Evolutionary conservation across 345 rosid genomes (phyloP).

Genomic region (Boechera divaricarpa): DNA sequence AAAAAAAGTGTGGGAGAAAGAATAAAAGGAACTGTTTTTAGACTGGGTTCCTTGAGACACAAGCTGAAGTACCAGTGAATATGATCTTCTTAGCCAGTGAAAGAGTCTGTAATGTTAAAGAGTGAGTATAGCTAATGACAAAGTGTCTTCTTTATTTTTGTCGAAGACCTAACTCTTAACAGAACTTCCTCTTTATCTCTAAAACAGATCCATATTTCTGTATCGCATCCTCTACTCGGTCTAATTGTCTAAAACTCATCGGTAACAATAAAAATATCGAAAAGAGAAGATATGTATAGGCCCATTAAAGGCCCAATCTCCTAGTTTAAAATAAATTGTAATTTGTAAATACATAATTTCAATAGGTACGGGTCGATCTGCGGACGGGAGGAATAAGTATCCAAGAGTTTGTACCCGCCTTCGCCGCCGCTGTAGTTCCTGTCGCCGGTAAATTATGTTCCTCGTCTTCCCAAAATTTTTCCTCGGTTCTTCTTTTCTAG

Average conservation of each 20-base stretch:
- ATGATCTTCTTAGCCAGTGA: slow-evolving; percentile 17
- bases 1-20: background rate
- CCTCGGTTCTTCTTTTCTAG: background rate
- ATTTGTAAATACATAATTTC: background rate
- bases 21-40: slow-evolving; percentile 4
- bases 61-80: slow-evolving; percentile 10
- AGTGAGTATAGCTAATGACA: slow-evolving; percentile 9
- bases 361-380: slow-evolving; percentile 2
- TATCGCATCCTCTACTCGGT: background rate
- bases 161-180: background rate
- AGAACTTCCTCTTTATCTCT: background rate
- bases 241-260: background rate
- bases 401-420: slow-evolving; percentile 22
- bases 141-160: background rate
- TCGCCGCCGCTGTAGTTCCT: slow-evolving; percentile 2
- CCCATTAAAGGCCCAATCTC: slow-evolving; percentile 23
- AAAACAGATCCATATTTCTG: background rate
- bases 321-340: background rate
- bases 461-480: background rate
- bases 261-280: background rate
- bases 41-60: slow-evolving; percentile 27
- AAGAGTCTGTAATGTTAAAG: slow-evolving; percentile 28
- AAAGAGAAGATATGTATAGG: background rate
- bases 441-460: slow-evolving; percentile 39
- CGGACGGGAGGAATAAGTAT: slow-evolving; percentile 15